Evolutionary conservation across 2,329 filamentous ascomycete genomes (phyloP).

Genomic region (Purpureocillium takamizusanense): DNA sequence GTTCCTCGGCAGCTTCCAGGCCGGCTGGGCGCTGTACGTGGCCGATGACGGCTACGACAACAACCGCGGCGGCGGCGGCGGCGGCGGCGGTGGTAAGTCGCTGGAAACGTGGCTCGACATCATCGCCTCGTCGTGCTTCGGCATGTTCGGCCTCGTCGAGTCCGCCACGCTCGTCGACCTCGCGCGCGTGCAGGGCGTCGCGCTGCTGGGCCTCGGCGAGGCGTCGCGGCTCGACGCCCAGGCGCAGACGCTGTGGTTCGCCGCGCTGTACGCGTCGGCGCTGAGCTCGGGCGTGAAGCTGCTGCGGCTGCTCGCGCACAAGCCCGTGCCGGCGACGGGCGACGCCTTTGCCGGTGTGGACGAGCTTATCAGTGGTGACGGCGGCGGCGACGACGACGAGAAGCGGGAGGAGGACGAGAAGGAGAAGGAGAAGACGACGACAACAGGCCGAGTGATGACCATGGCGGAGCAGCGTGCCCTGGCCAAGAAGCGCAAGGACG

Average conservation of each 20-base stretch:
- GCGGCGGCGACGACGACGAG: constrained; percentile 4
- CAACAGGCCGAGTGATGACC: too few relatives aligned
- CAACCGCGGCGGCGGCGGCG: too few relatives aligned
- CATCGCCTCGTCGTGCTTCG: constrained; percentile 48
- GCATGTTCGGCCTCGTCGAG: constrained; percentile 60
- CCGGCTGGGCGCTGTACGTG: constrained; percentile 35
- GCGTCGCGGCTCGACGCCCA: constrained; percentile 43
- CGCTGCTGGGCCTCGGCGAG: constrained; percentile 42
- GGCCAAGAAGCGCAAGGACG: constrained; percentile 22
- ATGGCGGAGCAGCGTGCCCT: constrained; percentile 18
- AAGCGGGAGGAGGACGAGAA: too few relatives aligned
- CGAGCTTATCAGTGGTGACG: constrained; percentile 1
- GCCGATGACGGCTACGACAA: too few relatives aligned
- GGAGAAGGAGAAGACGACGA: too few relatives aligned
- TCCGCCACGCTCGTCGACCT: constrained; percentile 51
- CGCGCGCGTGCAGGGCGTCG: constrained; percentile 30
- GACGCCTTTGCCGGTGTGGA: constrained; percentile 12
- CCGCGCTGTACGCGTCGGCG: constrained; percentile 45
- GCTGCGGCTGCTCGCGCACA: constrained; percentile 23
- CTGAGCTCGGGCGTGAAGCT: constrained; percentile 32
- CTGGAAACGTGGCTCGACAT: constrained; percentile 42
- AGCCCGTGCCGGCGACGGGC: constrained; percentile 22
- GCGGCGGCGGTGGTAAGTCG: constrained; percentile 8
- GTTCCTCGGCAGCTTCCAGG: constrained; percentile 51
- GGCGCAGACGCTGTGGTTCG: constrained; percentile 63